These are phyloP conservation scores for Aspergillus latus DNA, from an alignment of 2,329 filamentous ascomycete species.

Conservation along the genomic window DNA sequence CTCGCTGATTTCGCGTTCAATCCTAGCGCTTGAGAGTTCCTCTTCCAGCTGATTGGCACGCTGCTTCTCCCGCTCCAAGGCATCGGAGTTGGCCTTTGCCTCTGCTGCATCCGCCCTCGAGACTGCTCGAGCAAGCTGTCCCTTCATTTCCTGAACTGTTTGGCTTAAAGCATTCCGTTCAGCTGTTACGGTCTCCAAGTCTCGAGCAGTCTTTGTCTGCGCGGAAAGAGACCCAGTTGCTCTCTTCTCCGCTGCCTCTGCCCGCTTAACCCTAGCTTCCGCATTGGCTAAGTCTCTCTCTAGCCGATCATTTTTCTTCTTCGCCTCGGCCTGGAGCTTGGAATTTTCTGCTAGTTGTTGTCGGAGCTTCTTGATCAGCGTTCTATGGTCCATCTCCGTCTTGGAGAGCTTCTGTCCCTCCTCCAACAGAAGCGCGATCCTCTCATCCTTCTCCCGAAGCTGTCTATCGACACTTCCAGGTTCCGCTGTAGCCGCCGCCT, in stretches of 20 bases:
- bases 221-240: slow-evolving; percentile 56
- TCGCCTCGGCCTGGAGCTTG: slow-evolving; percentile 50
- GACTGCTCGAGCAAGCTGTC: slow-evolving; percentile 66
- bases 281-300: slow-evolving; percentile 54
- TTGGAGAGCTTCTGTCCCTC: slow-evolving; percentile 88
- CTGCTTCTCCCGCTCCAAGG: slow-evolving; percentile 65
- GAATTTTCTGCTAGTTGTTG: slow-evolving; percentile 53
- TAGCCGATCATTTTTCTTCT: slow-evolving; percentile 59
- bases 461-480: slow-evolving; percentile 71
- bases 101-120: slow-evolving; percentile 67
- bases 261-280: slow-evolving; percentile 60
- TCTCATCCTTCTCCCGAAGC: slow-evolving; percentile 84
- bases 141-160: slow-evolving; percentile 66
- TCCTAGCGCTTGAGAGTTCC: slow-evolving; percentile 63
- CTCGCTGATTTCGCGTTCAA: slow-evolving; percentile 73
- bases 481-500: slow-evolving; percentile 61
- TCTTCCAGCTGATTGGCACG: slow-evolving; percentile 58
- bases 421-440: slow-evolving; percentile 84
- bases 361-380: slow-evolving; percentile 76
- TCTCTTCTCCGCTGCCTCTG: slow-evolving; percentile 59
- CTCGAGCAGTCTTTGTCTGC: slow-evolving; percentile 54
- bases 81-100: slow-evolving; percentile 64
- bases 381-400: slow-evolving; percentile 79
- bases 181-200: slow-evolving; percentile 60
- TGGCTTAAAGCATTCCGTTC: slow-evolving; percentile 65